These are phyloP conservation scores for Flaveria bidentis DNA, from an alignment of 129 eudicot genomes.

Conservation along the genomic window DNA sequence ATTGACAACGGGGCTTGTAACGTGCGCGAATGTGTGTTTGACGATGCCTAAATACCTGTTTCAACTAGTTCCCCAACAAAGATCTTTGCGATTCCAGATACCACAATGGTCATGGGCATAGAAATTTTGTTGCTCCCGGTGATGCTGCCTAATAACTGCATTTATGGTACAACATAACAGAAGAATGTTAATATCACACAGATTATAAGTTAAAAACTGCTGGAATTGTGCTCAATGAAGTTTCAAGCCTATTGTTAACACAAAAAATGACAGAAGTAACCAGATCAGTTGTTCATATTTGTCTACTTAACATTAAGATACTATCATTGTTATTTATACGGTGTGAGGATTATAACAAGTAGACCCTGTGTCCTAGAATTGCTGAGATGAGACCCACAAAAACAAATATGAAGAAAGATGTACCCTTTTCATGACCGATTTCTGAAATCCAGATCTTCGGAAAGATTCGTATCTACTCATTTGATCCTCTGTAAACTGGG, in stretches of 20 bases:
- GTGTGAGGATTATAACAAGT: no score
- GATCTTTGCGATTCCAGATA: constrained; percentile 94
- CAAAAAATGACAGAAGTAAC: background rate
- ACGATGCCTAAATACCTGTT: constrained; percentile 51
- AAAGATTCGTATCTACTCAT: constrained; percentile 94
- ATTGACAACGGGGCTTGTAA: background rate
- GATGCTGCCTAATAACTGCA: constrained; percentile 79
- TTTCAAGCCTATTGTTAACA: background rate
- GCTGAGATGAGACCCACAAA: constrained; percentile 9
- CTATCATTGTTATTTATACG: background rate
- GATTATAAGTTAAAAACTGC: background rate
- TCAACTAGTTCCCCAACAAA: constrained; percentile 95
- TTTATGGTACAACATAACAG: constrained; percentile 12
- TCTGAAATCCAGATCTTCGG: constrained; percentile 95
- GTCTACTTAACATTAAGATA: background rate
- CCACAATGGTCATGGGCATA: constrained; percentile 89
- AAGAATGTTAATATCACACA: constrained; percentile 14
- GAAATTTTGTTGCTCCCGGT: constrained; percentile 93
- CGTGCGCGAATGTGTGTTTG: background rate
- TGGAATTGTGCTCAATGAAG: background rate
- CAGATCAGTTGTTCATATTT: constrained; percentile 8
- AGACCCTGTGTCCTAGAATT: no score
- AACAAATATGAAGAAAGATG: background rate
- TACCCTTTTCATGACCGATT: constrained; percentile 97
- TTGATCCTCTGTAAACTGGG: constrained; percentile 86